Percentiles rank a stretch among this genome's conserved stretches.
phyloP scores from a whole-genome alignment of 192 early-diverging fungal genomes.

The Coemansia sp. region DNA sequence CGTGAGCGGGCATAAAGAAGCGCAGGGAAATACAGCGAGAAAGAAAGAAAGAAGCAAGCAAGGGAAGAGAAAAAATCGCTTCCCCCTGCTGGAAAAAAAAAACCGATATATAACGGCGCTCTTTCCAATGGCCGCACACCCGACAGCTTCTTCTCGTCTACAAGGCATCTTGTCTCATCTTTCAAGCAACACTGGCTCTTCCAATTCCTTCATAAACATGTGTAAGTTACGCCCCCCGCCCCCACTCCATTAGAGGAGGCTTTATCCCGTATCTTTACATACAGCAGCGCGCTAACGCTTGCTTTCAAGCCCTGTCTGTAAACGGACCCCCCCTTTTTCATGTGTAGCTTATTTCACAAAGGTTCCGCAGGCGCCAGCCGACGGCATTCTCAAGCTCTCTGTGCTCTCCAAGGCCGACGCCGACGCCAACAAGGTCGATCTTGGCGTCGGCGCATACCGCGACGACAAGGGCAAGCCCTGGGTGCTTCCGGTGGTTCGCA shows the following conservation, averaged over 20 bases:
- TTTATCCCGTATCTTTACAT: background rate
- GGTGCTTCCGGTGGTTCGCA: conserved; percentile 89
- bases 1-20: too few species aligned
- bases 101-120: conserved; percentile 2
- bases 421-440: conserved; percentile 79
- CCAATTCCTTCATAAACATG: conserved; percentile 8
- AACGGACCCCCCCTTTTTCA: too few species aligned
- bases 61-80: too few species aligned
- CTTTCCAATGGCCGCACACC: background rate
- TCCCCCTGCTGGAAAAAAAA: background rate
- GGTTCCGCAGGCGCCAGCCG: conserved; percentile 68
- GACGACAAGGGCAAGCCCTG: conserved; percentile 91
- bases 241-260: too few species aligned
- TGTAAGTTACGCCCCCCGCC: conserved; percentile 20
- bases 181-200: conserved; percentile 12
- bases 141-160: conserved; percentile 7
- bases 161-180: conserved; percentile 27
- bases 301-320: too few species aligned
- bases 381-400: conserved; percentile 88
- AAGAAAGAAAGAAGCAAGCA: too few species aligned
- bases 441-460: conserved; percentile 96
- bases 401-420: conserved; percentile 79
- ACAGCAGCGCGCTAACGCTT: too few species aligned
- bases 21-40: too few species aligned
- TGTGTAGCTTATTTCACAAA: conserved; percentile 35